Base-by-base conservation (phyloP, 1,284 basidiomycete genomes). In the Boletus semigastroideus region DNA sequence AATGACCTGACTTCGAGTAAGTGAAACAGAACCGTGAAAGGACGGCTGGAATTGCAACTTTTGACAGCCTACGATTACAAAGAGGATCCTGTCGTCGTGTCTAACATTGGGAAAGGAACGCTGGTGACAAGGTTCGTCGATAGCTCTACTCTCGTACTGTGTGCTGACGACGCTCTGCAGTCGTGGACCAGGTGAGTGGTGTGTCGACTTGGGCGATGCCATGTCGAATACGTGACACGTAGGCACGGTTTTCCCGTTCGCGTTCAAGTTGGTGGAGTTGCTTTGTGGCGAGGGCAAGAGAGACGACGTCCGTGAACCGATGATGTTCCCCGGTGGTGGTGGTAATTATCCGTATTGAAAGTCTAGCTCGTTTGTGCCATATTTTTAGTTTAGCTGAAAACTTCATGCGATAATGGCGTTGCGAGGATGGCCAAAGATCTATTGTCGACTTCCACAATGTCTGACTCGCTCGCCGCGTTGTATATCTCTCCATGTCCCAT, bases 181-280 rank as follows among this genome's bases (percentile, higher is more conserved):
- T 63, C 88, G 90, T 25, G 91, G 90, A 2, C 92, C 90, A 56
- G 90, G 89, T 77, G 65, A 61, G 74, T 66, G 16, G 5, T 37
- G 16, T 37, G 16, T 9, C 9, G 10, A 16, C 12, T n/a, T 10
- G 1, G 6, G 20, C 3, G 0, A 19, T 20, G 28, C 39, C 0
- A 30, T 38, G 30, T 46, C 34, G 20, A 44, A 43, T 17, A 11
- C 42, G 17, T 22, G 30, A 36, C 37, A 37, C 28, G 27, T 52
- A 85, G 88, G 88, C 12, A 92, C 91, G 0, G 74, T 83, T 0
- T 90, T 94, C 59, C 81, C 82, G 2, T 93, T 92, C 60, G 85
- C 87, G 0, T 74, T 94, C 41, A 80, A 81, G 34, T 67, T 93
- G 42, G 83, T 92, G 25, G 87, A 90, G 61, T 63, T 80, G 22